These are phyloP conservation scores for Pythium rishiriense DNA, from an alignment of 352 stramenopile genomes.

Conservation along the genomic window DNA sequence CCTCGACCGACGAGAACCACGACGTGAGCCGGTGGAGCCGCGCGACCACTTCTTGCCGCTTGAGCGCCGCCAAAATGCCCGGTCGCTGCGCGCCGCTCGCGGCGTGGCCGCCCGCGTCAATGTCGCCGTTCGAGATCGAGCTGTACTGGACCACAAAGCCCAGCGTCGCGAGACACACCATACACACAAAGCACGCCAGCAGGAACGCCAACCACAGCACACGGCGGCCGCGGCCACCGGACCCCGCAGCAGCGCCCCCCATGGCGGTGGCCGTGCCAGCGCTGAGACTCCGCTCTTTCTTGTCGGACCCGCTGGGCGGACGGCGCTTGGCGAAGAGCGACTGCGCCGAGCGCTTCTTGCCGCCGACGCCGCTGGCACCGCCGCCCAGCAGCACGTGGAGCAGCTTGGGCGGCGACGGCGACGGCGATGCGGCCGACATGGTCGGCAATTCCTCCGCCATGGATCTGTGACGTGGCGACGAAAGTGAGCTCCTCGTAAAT, in stretches of 20 bases:
- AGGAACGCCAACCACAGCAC: constrained; percentile 37
- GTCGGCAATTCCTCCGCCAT: constrained; percentile 7
- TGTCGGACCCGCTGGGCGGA: neutral
- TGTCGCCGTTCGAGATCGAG: constrained; percentile 43
- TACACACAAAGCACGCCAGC: constrained; percentile 42
- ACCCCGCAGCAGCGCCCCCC: no score
- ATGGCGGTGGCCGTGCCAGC: constrained; percentile 5
- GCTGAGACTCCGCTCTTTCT: constrained; percentile 16
- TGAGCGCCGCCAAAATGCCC: constrained; percentile 6
- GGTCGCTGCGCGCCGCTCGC: constrained; percentile 10
- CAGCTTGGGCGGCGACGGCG: constrained; percentile 6
- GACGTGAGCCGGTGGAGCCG: constrained; percentile 14
- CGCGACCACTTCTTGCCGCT: constrained; percentile 7
- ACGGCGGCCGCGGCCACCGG: neutral
- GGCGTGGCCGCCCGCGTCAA: constrained; percentile 29
- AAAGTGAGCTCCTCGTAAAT: neutral
- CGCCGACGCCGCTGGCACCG: no score
- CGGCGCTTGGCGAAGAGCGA: neutral
- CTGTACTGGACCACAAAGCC: constrained; percentile 49
- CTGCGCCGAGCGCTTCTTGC: constrained; percentile 16
- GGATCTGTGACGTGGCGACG: constrained; percentile 8
- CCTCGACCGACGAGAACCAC: constrained; percentile 19
- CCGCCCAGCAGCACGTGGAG: constrained; percentile 6
- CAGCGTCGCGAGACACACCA: constrained; percentile 53
- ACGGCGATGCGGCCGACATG: neutral